Evolutionary conservation across 164 flowering plant genomes (phyloP), one percentile per base, ranked within the genome.

Genomic region (Macadamia integrifolia): DNA sequence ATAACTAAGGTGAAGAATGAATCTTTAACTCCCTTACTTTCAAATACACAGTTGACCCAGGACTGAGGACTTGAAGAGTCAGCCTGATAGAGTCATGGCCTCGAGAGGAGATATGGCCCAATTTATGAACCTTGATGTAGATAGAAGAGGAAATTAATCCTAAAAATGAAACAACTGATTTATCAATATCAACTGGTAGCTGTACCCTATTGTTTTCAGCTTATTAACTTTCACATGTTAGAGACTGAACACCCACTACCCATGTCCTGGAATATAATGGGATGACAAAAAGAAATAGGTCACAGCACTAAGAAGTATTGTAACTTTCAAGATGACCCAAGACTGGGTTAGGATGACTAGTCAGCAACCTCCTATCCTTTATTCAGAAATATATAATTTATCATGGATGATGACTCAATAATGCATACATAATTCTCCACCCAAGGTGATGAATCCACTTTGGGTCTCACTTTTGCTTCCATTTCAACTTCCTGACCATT

Each of bases 191-290:
- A 71, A 71, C 48, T 66, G 43, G 50, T 64, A 67, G 71, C 68
- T 75, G 78, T 43, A 67, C 42, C 66, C 61, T 71, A 64, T 63
- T 61, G 35, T 30, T 64, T 59, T 67, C 58, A 67, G 60, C 53
- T 43, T 60, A 23, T 70, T 50, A 50, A 42, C 63, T 69, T 64
- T 62, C 48, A 28, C 61, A 62, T 32, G 23, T 58, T 12, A 46
- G 69, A 60, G 66, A 56, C 18, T 66, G 30, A 73, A 66, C 40
- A 35, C 66, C 35, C 65, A 56, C 65, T 53, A 60, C 56, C 3
- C 66, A 61, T 65, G 66, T 46, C 43, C 53, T 32, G 62, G 14
- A 43, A 15, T 5, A 44, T 3, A 29, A 31, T 66, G 56, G 13
- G 50, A 23, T 23, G 23, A 23, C 23, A 23, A 23, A 23, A 23